Base-by-base conservation (phyloP, 192 early-diverging fungal genomes). In the Coemansia sp. region DNA sequence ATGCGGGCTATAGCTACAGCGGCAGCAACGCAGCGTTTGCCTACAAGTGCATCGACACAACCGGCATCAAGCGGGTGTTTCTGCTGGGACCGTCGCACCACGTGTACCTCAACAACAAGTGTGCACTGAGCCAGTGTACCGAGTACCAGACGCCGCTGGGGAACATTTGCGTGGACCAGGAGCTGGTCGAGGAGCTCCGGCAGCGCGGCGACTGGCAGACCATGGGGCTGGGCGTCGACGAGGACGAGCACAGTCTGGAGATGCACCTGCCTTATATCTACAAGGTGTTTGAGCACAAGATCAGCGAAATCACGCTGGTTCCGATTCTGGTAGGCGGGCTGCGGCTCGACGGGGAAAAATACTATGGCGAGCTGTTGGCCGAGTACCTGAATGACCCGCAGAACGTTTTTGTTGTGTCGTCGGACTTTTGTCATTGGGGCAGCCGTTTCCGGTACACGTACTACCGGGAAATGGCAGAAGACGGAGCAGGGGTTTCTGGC, bases 371-470 rank as follows among this genome's bases (percentile, higher is more conserved):
- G 18, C 60, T 95, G 5, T 75, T 99, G 33, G 84, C 90, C 8
- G 85, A 84, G 6, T 96, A 96, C 68, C 75, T 98, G 17, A 68
- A 73, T 10, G 76, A 91, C 57, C 76, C 86, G 8, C 63, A 85
- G 49, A 92, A 87, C 58, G 73, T 97, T 10, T 96, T 99, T 85
- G 85, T 99, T 20, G 84, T 99, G n/a, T 99, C 97, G 32, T 91
- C 90, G 1, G 97, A 99, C 69, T 99, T 99, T 72, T 97, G 97
- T 76, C 97, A 99, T 75, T 99, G 94, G 89, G 97, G 97, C 12
- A 70, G 72, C 25, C 91, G 96, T 16, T 99, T 99, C 75, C 49
- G 69, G 36, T 97, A 92, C 82, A 93, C 88, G 1, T 88, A 86
- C 70, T 89, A 91, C 66, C 64, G 61, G 11, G 67, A 66, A 12